Percentiles rank a stretch among this genome's conserved stretches.
Conservation (phyloP, 768 basidiomycete genomes). For the Suillus americanus region DNA sequence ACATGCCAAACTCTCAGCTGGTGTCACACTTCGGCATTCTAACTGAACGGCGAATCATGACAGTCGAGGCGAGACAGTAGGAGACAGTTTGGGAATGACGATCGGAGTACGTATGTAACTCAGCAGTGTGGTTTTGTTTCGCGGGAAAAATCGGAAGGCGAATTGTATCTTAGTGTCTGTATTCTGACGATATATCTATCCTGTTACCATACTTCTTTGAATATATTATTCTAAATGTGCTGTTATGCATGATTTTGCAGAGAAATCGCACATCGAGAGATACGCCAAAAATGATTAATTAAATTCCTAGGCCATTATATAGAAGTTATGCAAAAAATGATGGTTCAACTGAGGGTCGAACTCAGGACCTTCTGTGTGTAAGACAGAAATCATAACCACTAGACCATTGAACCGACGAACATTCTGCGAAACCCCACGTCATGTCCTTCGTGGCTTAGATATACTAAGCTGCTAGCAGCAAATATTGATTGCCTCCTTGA, state of each 20-base stretch:
- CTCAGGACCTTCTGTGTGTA: constrained; percentile 41
- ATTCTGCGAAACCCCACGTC: accelerated
- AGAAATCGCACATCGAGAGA: not conserved
- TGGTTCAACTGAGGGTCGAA: constrained; percentile 47
- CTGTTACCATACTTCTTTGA: not conserved
- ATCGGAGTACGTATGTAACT: not conserved
- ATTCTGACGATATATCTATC: not conserved
- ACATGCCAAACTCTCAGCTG: not conserved
- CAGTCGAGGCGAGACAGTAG: not conserved
- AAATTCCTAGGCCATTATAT: not conserved
- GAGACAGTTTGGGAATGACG: not conserved
- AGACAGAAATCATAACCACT: constrained; percentile 63
- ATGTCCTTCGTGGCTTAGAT: not conserved
- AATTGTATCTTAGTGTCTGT: not conserved
- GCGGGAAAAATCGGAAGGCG: not conserved
- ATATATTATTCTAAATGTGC: not conserved
- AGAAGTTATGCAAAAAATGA: constrained; percentile 19
- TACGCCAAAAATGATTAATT: not conserved
- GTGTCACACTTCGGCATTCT: not conserved
- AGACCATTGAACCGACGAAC: constrained; percentile 51
- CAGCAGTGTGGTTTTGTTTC: not conserved
- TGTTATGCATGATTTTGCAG: not conserved
- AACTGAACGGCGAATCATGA: not conserved
- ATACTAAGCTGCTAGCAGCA: not conserved
- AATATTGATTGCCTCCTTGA: not conserved